These are phyloP conservation scores for Lactifluus pinguis DNA, from an alignment of 768 basidiomycete species.

Conservation along the genomic window DNA sequence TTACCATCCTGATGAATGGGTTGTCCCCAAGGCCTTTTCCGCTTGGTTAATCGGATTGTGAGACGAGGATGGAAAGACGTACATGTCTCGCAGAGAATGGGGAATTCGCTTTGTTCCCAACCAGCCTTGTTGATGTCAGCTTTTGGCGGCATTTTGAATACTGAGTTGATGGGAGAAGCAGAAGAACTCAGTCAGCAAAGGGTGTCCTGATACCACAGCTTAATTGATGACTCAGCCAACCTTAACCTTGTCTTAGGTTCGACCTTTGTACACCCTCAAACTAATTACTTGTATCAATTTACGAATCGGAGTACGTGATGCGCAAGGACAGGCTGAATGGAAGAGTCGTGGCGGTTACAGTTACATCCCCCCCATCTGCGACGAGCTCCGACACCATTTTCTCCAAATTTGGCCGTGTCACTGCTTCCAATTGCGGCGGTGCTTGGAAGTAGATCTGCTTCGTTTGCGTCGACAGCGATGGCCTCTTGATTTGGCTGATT, in stretches of 20 bases:
- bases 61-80: constrained; percentile 23
- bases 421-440: constrained; percentile 82
- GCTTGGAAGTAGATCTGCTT: constrained; percentile 88
- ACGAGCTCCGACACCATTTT: constrained; percentile 82
- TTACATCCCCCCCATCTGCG: constrained; percentile 63
- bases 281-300: too few species aligned
- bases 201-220: neutral
- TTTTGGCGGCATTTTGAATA: constrained; percentile 54
- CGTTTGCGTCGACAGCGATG: constrained; percentile 72
- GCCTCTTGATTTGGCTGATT: constrained; percentile 89
- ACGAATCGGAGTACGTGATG: constrained; percentile 36
- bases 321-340: constrained; percentile 78
- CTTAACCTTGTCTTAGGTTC: neutral
- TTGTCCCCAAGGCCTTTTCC: constrained; percentile 70
- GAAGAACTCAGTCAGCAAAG: neutral
- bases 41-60: neutral
- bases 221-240: constrained; percentile 5
- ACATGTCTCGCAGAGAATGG: constrained; percentile 92
- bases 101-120: constrained; percentile 90
- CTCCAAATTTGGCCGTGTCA: constrained; percentile 84
- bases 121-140: constrained; percentile 93
- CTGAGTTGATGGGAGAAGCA: neutral
- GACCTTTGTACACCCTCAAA: neutral
- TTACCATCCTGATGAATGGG: constrained; percentile 91
- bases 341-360: constrained; percentile 79